Base-by-base conservation (phyloP, 257 asterid genomes). In the Nicotiana benthamiana region DNA sequence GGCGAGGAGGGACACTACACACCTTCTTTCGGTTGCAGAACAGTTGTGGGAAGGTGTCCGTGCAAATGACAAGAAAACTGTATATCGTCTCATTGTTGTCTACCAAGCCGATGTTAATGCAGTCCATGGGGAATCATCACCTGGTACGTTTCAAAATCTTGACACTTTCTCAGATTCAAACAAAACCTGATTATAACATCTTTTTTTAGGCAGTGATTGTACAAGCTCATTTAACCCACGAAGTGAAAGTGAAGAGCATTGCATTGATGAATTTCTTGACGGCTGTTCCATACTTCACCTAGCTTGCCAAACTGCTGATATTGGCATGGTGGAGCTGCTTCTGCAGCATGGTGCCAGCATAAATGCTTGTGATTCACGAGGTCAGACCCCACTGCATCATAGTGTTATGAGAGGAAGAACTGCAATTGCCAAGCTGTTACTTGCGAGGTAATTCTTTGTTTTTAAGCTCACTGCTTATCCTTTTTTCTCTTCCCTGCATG, bases 311-410 rank as follows among this genome's bases (percentile, higher is more conserved):
- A 89, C 93, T 82, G 89, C 97, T 65, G 99, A 95, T 84, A 79
- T 90, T 76, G 90, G 94, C 85, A 93, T 92, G 99, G 92, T 93
- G 18, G 99, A 95, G 89, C 92, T 95, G 82, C 98, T 95, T 77
- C 87, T 95, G 76, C 99, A 95, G 82, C 87, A 92, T 22, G 97
- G 99, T 77, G 98, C 97, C 62, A 85, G 87, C 43, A 68, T 91
- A 43, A 87, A 87, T 81, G 78, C 89, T 64, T 77, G 87, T 75
- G 99, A 95, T 84, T 87, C 91, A 52, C 90, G 79, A 89, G 97
- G 93, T 30, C 92, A 86, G 81, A 92, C 98, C 4, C 94, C 99
- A 6, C 89, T 95, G 86, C 97, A 95, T 86, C 94, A 95, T 77
- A 82, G 97, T 86, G 85, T 93, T 75, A 66, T 86, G 40, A 86